These are phyloP conservation scores for Cryptococcus floricola DNA, from an alignment of 1,284 basidiomycete species.

Conservation along the genomic window DNA sequence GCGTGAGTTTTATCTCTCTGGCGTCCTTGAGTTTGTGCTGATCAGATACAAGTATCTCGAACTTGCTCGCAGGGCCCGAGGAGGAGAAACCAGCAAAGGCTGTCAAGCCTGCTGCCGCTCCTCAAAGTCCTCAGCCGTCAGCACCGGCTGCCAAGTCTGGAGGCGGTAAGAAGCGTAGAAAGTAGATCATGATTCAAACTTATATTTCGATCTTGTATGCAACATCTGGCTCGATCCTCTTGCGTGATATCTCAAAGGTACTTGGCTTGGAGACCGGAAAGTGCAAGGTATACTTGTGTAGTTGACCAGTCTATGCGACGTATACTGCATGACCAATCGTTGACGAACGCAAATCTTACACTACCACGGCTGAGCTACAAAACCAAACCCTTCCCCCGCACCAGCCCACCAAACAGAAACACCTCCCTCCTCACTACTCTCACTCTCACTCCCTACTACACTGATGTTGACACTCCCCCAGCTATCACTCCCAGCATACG, in stretches of 20 bases:
- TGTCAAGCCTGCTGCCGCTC: too few relatives aligned
- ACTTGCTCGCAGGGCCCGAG: constrained; percentile 15
- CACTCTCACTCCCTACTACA: neutral
- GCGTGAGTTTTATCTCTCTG: constrained; percentile 29
- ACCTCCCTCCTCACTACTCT: constrained; percentile 1
- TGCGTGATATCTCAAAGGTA: too few relatives aligned
- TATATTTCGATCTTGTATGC: neutral
- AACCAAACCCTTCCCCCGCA: constrained; percentile 25
- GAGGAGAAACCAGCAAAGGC: neutral
- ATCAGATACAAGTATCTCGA: constrained; percentile 21
- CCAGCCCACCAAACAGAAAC: constrained; percentile 22
- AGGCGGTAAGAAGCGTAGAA: constrained; percentile 13
- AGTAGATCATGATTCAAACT: neutral
- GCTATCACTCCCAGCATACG: constrained; percentile 8
- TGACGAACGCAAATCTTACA: neutral
- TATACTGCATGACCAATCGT: neutral
- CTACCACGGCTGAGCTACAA: constrained; percentile 23
- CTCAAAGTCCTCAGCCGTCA: too few relatives aligned
- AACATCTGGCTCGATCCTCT: neutral
- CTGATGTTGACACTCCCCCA: constrained; percentile 1
- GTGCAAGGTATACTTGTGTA: too few relatives aligned
- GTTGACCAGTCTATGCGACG: too few relatives aligned
- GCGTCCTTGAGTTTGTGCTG: neutral
- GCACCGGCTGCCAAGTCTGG: neutral
- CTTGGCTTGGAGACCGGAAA: too few relatives aligned